phyloP scores from a whole-genome alignment of 345 rosid genomes.

The Eucalyptus marginata region DNA sequence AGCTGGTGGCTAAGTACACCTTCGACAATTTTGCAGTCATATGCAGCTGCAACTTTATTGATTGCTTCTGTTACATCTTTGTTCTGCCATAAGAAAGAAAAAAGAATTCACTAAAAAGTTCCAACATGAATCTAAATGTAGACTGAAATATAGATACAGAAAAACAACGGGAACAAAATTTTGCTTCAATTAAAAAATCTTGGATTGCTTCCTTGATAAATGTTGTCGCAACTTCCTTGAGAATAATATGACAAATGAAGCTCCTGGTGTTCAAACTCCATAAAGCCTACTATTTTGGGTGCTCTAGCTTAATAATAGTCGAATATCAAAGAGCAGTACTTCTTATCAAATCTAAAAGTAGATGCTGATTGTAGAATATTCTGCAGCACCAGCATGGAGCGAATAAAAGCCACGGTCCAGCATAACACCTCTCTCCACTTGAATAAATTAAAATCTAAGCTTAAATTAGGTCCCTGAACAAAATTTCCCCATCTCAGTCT shows the following conservation, averaged over 20 bases:
- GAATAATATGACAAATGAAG: neutral
- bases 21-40: conserved; percentile 95
- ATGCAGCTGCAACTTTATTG: conserved; percentile 92
- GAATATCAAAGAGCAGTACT: neutral
- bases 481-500: neutral
- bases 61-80: conserved; percentile 93
- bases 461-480: neutral
- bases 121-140: neutral
- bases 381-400: neutral
- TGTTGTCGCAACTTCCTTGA: neutral
- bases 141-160: neutral
- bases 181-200: neutral
- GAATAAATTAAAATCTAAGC: neutral
- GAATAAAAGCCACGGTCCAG: neutral
- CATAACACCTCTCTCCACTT: neutral
- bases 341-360: neutral
- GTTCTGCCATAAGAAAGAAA: conserved; percentile 42
- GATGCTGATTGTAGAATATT: neutral
- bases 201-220: neutral
- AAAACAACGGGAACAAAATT: neutral
- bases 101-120: neutral
- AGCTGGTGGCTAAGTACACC: conserved; percentile 96
- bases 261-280: neutral
- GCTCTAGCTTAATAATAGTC: neutral
- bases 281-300: neutral